Evolutionary conservation across 768 basidiomycete genomes (phyloP).

Genomic region (Tulasnella sp.): DNA sequence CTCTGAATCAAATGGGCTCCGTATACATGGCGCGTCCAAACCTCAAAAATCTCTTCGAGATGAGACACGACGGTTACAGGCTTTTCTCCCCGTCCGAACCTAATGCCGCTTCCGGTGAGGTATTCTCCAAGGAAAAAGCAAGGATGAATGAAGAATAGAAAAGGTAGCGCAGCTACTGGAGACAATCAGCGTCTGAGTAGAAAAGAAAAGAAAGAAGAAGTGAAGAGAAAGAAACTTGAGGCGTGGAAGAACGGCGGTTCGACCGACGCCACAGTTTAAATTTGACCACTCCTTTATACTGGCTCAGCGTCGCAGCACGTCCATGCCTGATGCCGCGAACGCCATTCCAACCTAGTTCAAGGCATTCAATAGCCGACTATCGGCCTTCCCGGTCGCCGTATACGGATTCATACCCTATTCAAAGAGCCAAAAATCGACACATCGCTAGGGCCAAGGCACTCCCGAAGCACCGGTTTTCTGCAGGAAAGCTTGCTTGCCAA

Average conservation of each 20-base stretch:
- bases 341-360: background rate
- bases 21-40: no score
- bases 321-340: background rate
- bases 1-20: no score
- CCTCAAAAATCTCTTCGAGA: no score
- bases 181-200: constrained; percentile 9
- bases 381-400: background rate
- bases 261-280: no score
- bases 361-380: background rate
- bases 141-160: background rate
- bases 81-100: no score
- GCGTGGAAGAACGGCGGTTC: background rate
- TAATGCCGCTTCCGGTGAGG: no score
- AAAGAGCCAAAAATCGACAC: background rate
- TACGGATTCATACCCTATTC: background rate
- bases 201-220: background rate
- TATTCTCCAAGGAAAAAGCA: no score
- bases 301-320: background rate
- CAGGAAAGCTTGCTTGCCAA: constrained; percentile 6
- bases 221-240: background rate
- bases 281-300: background rate
- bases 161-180: background rate
- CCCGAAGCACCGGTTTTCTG: background rate
- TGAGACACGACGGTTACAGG: no score
- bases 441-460: background rate